phyloP scores from a whole-genome alignment of 148 eudicot species.

The Amaranthus hypochondriacus region DNA sequence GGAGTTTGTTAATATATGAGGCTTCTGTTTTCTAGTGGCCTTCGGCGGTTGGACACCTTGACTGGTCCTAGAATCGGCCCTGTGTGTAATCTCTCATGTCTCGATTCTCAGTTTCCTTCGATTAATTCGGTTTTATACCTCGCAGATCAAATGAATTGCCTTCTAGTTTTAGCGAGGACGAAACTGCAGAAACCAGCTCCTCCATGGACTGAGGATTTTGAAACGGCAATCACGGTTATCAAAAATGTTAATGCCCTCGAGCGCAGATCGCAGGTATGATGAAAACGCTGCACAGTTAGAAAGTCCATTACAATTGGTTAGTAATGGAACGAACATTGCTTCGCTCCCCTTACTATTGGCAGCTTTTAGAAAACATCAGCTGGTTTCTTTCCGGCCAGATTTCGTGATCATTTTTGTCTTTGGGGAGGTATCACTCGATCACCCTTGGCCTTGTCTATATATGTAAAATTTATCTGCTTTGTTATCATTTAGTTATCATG shows the following conservation, averaged over 20 bases:
- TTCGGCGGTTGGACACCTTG: no score
- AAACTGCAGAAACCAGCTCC: constrained; percentile 72
- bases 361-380: background rate
- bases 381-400: background rate
- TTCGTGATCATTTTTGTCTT: constrained; percentile 22
- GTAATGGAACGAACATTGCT: constrained; percentile 5
- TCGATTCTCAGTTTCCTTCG: background rate
- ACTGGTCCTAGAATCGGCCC: no score
- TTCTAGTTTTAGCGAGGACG: constrained; percentile 81
- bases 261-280: constrained; percentile 2
- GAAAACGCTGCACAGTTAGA: background rate
- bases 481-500: background rate
- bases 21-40: no score
- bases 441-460: constrained; percentile 14
- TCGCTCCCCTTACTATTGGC: background rate
- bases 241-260: background rate
- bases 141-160: constrained; percentile 57
- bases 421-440: constrained; percentile 3
- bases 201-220: constrained; percentile 38
- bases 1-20: no score
- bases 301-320: constrained; percentile 20
- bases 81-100: no score
- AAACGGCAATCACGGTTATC: background rate
- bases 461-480: constrained; percentile 13
- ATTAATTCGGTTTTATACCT: background rate